A percentile compares a stretch with the other conserved stretches of the same genome.
Evolutionary conservation across 768 basidiomycete species (phyloP).

Genomic region (Boletus huronensis): DNA sequence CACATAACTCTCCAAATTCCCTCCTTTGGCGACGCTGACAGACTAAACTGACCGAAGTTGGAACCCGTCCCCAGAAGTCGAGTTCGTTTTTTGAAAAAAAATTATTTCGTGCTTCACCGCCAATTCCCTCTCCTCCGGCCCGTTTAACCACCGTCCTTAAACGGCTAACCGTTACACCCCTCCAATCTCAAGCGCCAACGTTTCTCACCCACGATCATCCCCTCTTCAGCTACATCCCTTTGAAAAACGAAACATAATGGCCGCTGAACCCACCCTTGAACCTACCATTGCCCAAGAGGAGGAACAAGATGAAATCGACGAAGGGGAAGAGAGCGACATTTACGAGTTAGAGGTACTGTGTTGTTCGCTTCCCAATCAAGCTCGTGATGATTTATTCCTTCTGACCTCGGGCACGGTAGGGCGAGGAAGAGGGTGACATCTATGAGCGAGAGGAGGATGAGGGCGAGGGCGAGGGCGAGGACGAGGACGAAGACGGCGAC

Average conservation of each 20-base stretch:
- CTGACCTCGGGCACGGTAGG: constrained; percentile 9
- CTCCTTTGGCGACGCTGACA: constrained; percentile 3
- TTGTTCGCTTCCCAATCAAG: neutral
- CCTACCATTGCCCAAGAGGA: neutral
- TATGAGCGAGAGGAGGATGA: constrained; percentile 17
- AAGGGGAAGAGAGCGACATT: constrained; percentile 28
- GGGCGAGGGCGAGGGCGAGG: constrained; percentile 11
- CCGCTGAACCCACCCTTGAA: constrained; percentile 19
- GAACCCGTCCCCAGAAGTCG: neutral
- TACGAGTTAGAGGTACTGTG: constrained; percentile 26
- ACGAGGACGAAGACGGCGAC: constrained; percentile 17
- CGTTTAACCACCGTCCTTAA: constrained; percentile 11
- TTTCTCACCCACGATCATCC: constrained; percentile 4
- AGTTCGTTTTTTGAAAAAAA: neutral
- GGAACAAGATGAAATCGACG: constrained; percentile 5
- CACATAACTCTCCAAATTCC: constrained; percentile 1
- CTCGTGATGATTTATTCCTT: neutral
- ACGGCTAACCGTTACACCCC: neutral
- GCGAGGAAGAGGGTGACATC: constrained; percentile 14
- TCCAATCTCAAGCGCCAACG: constrained; percentile 1
- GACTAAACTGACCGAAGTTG: neutral
- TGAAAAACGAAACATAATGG: constrained; percentile 15
- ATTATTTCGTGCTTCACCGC: neutral
- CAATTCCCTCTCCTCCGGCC: constrained; percentile 7
- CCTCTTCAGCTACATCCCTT: neutral